Base-by-base conservation (phyloP, 2,329 filamentous ascomycete species). In the Paraconiothyrium brasiliense region DNA sequence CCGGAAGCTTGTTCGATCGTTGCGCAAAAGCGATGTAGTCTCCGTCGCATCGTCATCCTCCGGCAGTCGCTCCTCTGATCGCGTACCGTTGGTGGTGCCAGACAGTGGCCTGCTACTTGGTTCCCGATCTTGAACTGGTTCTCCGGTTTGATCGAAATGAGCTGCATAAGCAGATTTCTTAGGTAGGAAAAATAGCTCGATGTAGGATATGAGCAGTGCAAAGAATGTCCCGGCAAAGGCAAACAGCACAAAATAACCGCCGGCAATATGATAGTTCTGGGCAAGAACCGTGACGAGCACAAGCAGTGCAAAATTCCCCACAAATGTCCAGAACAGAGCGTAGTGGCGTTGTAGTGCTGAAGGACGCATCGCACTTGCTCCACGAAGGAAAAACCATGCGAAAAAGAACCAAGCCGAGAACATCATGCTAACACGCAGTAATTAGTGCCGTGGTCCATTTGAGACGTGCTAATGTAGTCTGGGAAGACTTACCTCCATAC, bases 271-370 rank as follows among this genome's bases (percentile, higher is more conserved):
- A 68, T 89, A 85, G 22, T 92, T 88, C 72, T 94, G 88, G 66
- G 93, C 91, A n/a, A 89, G 86, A 3, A 97, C 86, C 0, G 93
- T 92, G 44, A 89, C 85, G 48, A 86, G 82, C 14, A 97, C 87
- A 59, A 97, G 85, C 44, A 92, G 70, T 2, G 86, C 79, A 89
- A 94, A 98, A 43, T 88, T 87, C 0, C 93, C 77, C 35, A 87
- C 75, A 75, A 94, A 97, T 49, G 97, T 84, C 94, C 95, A 98
- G 10, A 96, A 85, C 48, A 94, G 84, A 54, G 87, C 85, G 76
- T 95, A 97, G 5, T 90, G 86, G 22, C 94, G 87, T 61, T 96
- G 92, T 7, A 98, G 86, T 4, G 94, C 94, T 20, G 92, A 95
- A 1, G 95, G 94, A 14, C 94, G 87, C 51, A 91, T 87, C 63